Conservation (phyloP, 805 yeast genomes). For the Ogataea trehalophila region DNA sequence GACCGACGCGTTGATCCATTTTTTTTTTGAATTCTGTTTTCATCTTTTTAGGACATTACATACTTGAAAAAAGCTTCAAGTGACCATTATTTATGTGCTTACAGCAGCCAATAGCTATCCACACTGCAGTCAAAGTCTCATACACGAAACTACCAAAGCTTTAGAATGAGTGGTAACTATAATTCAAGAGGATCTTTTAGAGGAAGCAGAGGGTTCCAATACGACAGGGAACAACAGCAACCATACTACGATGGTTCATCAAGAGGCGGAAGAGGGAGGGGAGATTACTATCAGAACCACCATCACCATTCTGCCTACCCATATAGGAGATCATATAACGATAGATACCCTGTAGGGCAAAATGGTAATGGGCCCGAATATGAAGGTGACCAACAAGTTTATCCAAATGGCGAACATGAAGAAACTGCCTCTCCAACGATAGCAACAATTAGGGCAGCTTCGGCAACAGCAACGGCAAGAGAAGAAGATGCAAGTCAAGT, state of each 20-base stretch:
- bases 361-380: slow-evolving; percentile 1
- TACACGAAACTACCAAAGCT: too few relatives aligned
- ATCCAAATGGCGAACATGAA: not conserved
- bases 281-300: slow-evolving; percentile 2
- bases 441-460: not conserved
- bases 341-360: not conserved
- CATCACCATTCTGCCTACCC: not conserved
- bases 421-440: not conserved
- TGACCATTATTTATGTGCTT: too few relatives aligned
- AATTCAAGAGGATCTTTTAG: slow-evolving; percentile 4
- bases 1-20: too few relatives aligned
- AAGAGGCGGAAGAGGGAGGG: slow-evolving; percentile 1
- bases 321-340: slow-evolving; percentile 7
- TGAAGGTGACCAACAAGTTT: not conserved
- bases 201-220: slow-evolving; percentile 4
- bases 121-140: too few relatives aligned
- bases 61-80: too few relatives aligned
- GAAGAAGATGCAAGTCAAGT: not conserved
- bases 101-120: too few relatives aligned
- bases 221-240: not conserved
- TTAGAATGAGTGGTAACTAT: slow-evolving; percentile 1
- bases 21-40: too few relatives aligned
- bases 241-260: too few relatives aligned
- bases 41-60: too few relatives aligned
- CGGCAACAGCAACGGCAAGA: not conserved